Conservation (phyloP, 139 green algal genomes). For the Chlorella vulgaris region DNA sequence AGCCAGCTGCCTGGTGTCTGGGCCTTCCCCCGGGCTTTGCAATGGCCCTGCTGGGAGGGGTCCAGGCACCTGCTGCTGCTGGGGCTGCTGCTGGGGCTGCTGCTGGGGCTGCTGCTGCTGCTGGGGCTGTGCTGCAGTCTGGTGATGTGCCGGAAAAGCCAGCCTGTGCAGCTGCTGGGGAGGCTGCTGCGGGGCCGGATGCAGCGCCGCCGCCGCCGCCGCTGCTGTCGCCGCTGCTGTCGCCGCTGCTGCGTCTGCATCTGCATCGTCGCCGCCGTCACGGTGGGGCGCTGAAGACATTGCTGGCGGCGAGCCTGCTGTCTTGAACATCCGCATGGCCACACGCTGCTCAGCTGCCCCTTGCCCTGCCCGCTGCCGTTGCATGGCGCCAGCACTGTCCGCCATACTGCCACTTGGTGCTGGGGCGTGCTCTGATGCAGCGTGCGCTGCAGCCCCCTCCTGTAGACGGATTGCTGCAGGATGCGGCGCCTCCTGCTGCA, state of each 20-base stretch:
- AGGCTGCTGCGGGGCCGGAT: neutral
- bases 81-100: neutral
- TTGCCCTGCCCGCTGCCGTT: neutral
- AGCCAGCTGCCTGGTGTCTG: neutral
- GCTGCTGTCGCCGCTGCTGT: neutral
- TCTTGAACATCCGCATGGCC: neutral
- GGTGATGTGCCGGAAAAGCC: too few species aligned
- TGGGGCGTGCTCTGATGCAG: neutral
- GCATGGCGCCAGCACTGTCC: neutral
- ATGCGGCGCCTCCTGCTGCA: too few species aligned
- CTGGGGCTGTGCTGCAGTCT: too few species aligned
- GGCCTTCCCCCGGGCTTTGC: neutral
- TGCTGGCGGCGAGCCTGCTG: neutral
- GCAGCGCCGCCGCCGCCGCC: neutral
- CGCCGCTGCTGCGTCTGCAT: neutral
- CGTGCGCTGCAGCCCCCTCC: too few species aligned
- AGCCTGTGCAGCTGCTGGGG: too few species aligned
- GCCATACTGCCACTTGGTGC: neutral
- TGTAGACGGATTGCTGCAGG: too few species aligned
- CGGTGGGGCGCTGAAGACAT: neutral
- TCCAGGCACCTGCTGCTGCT: neutral
- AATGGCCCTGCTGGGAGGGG: neutral
- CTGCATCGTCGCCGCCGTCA: neutral
- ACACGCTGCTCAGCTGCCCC: neutral
- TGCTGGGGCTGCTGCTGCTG: neutral